Conservation (phyloP, 495 filamentous ascomycete genomes). For the Sporormia fimetaria region DNA sequence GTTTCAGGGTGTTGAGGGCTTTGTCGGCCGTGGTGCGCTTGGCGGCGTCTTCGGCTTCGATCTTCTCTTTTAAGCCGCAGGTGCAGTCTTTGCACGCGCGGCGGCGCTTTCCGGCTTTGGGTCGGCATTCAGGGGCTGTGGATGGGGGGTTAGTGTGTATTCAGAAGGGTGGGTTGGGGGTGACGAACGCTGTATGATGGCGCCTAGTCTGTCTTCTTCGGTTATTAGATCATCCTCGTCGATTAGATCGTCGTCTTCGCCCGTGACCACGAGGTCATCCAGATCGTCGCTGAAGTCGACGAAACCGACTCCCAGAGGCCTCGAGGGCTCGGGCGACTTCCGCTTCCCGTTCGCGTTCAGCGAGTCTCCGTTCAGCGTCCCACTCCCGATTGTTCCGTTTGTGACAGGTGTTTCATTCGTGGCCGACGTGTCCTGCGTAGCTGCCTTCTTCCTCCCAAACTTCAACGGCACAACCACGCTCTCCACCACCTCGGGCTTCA, state of each 20-base stretch:
- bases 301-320: conserved; percentile 56
- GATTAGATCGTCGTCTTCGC: conserved; percentile 65
- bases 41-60: conserved; percentile 70
- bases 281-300: conserved; percentile 61
- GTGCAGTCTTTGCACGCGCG: conserved; percentile 97
- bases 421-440: conserved; percentile 3
- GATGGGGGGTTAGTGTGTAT: conserved; percentile 5
- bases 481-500: conserved; percentile 57
- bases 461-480: conserved; percentile 60
- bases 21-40: conserved; percentile 52
- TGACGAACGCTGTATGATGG: conserved; percentile 62
- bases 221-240: conserved; percentile 80
- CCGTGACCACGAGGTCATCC: conserved; percentile 38
- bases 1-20: conserved; percentile 55
- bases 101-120: conserved; percentile 71
- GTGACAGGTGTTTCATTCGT: conserved; percentile 1
- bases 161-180: neutral
- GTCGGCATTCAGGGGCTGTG: conserved; percentile 68
- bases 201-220: conserved; percentile 65
- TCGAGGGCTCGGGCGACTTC: conserved; percentile 34
- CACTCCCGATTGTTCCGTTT: conserved; percentile 11
- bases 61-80: conserved; percentile 68
- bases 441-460: conserved; percentile 56
- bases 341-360: conserved; percentile 36
- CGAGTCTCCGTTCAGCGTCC: conserved; percentile 12